Conservation (phyloP, 2,329 filamentous ascomycete genomes). For the Lecanosticta acicola region DNA sequence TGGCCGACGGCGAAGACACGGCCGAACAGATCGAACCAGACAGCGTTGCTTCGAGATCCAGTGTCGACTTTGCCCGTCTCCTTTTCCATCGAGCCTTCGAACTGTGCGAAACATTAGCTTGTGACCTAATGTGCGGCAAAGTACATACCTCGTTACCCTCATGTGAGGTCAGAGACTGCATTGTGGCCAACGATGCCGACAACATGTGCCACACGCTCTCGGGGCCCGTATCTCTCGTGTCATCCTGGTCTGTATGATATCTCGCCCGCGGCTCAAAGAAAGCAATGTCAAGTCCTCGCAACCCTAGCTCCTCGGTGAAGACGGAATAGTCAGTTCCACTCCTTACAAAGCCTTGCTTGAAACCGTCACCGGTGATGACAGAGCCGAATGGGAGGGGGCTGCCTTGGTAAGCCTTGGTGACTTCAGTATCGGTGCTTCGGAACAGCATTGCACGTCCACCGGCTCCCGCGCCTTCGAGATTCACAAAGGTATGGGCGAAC, state of each 20-base stretch:
- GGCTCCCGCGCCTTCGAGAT: conserved; percentile 89
- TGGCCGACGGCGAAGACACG: conserved; percentile 70
- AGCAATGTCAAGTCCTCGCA: conserved; percentile 84
- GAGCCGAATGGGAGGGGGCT: conserved; percentile 74
- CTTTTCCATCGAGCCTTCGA: conserved; percentile 52
- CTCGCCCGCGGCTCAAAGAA: conserved; percentile 80
- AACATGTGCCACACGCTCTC: conserved; percentile 90
- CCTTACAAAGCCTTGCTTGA: conserved; percentile 68
- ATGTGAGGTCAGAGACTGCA: conserved; percentile 64
- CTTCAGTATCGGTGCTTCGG: conserved; percentile 78
- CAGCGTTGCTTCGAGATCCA: conserved; percentile 55
- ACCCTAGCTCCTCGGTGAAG: conserved; percentile 69
- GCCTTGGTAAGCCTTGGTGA: conserved; percentile 70
- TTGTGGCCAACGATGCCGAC: conserved; percentile 70
- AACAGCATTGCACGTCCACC: conserved; percentile 85
- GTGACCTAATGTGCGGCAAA: not conserved
- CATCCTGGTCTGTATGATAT: conserved; percentile 90
- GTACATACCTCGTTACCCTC: conserved; percentile 46
- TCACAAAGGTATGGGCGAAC: conserved; percentile 82
- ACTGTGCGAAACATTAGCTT: conserved; percentile 34
- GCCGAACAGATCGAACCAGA: conserved; percentile 95
- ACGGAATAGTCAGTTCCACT: conserved; percentile 89
- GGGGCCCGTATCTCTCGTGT: conserved; percentile 68
- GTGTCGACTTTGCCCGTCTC: conserved; percentile 58
- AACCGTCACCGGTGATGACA: conserved; percentile 77